A percentile compares a stretch with the other conserved stretches of the same genome.
Evolutionary conservation across 257 asterid species (phyloP).

Genomic region (Scutellaria barbata): DNA sequence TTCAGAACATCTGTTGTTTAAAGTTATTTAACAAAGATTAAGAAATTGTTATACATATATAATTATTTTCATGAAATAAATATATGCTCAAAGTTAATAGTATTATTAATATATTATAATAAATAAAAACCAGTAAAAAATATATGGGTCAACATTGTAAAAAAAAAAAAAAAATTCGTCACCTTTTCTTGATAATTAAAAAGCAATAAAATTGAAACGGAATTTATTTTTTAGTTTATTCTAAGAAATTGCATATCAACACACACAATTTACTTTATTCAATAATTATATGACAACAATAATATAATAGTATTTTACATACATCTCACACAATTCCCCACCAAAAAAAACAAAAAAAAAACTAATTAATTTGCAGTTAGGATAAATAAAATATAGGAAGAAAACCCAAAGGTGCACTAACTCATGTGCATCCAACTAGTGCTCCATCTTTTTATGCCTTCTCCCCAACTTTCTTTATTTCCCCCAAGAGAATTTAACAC

Average conservation of each 20-base stretch:
- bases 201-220: too few relatives aligned
- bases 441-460: slow-evolving; percentile 68
- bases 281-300: not conserved
- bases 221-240: too few relatives aligned
- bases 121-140: too few relatives aligned
- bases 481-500: slow-evolving; percentile 36
- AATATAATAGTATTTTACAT: slow-evolving; percentile 26
- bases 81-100: too few relatives aligned
- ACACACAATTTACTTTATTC: not conserved
- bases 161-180: too few relatives aligned
- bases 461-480: slow-evolving; percentile 39
- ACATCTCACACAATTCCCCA: slow-evolving; percentile 15
- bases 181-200: too few relatives aligned
- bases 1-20: too few relatives aligned
- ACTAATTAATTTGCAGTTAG: slow-evolving; percentile 24
- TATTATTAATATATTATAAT: too few relatives aligned
- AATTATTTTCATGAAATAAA: too few relatives aligned
- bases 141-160: too few relatives aligned
- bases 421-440: slow-evolving; percentile 80
- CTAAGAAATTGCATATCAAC: not conserved
- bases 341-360: slow-evolving; percentile 1
- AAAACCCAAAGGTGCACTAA: slow-evolving; percentile 49
- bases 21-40: not conserved
- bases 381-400: slow-evolving; percentile 44
- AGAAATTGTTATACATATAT: too few relatives aligned